Evolutionary conservation across 2,329 filamentous ascomycete species (phyloP).

Genomic region (Magnaporthales sp.): DNA sequence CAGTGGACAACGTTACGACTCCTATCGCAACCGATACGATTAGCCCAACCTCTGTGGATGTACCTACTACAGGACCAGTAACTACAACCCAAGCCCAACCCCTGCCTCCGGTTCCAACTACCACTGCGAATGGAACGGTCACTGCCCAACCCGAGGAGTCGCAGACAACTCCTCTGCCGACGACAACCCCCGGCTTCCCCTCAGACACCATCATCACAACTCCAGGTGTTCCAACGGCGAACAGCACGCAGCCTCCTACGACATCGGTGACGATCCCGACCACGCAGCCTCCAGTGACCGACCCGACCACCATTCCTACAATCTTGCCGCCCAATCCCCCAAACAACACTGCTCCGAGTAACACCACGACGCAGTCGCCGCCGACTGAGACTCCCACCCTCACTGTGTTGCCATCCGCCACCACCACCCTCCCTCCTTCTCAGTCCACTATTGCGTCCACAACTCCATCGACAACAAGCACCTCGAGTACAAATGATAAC

Average conservation of each 20-base stretch:
- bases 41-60: not conserved
- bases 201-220: not conserved
- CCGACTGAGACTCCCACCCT: not conserved
- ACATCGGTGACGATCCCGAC: constrained; percentile 1
- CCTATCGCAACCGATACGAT: not conserved
- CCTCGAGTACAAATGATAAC: constrained; percentile 20
- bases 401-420: not conserved
- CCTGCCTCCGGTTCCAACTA: not conserved
- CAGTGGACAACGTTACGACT: no score
- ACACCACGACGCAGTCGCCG: not conserved
- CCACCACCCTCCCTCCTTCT: not conserved
- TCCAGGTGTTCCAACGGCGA: constrained; percentile 4
- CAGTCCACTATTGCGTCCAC: not conserved
- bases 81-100: not conserved
- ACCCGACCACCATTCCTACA: not conserved
- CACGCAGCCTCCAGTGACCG: not conserved
- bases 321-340: not conserved
- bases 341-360: not conserved
- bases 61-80: not conserved
- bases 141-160: not conserved
- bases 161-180: not conserved
- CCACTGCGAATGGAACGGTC: not conserved
- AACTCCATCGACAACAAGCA: constrained; percentile 28
- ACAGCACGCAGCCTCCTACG: constrained; percentile 8
- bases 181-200: not conserved